These are phyloP conservation scores for Pulveroboletus ravenelii DNA, from an alignment of 768 basidiomycete genomes.

Conservation along the genomic window DNA sequence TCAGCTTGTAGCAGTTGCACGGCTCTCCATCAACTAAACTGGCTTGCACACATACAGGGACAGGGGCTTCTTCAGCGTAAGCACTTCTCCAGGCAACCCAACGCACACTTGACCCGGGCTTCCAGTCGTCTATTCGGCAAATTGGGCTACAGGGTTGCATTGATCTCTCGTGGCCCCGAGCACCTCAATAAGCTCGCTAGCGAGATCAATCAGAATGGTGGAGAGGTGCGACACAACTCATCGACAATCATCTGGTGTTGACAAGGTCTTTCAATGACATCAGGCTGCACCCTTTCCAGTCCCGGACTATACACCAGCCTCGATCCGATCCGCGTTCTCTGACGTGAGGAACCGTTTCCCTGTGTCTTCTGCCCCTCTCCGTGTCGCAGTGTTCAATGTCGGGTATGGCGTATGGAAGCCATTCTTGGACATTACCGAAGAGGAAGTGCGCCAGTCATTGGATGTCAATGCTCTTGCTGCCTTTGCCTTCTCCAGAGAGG, in stretches of 20 bases:
- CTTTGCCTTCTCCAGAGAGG: conserved; percentile 60
- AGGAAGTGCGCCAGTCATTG: conserved; percentile 48
- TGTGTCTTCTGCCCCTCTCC: conserved; percentile 45
- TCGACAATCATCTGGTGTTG: background rate
- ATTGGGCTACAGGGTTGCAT: conserved; percentile 61
- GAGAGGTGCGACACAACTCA: conserved; percentile 39
- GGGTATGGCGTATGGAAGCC: conserved; percentile 57
- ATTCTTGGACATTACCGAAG: conserved; percentile 59
- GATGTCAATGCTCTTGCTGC: conserved; percentile 53
- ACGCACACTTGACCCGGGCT: background rate
- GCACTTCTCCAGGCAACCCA: conserved; percentile 11
- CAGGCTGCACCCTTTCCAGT: conserved; percentile 59
- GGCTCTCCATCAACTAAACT: background rate
- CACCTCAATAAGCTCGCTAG: conserved; percentile 48
- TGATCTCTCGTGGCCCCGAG: conserved; percentile 56
- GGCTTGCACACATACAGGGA: conserved; percentile 32
- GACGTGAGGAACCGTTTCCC: conserved; percentile 44
- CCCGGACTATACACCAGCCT: conserved; percentile 43
- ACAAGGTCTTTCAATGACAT: background rate
- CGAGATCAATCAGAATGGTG: conserved; percentile 54
- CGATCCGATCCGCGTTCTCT: conserved; percentile 47
- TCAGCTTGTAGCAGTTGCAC: conserved; percentile 1
- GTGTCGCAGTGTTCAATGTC: conserved; percentile 62
- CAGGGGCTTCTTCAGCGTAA: conserved; percentile 57
- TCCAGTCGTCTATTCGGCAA: conserved; percentile 55